Evolutionary conservation across 768 basidiomycete species (phyloP).

Genomic region (Lentinula aciculospora): DNA sequence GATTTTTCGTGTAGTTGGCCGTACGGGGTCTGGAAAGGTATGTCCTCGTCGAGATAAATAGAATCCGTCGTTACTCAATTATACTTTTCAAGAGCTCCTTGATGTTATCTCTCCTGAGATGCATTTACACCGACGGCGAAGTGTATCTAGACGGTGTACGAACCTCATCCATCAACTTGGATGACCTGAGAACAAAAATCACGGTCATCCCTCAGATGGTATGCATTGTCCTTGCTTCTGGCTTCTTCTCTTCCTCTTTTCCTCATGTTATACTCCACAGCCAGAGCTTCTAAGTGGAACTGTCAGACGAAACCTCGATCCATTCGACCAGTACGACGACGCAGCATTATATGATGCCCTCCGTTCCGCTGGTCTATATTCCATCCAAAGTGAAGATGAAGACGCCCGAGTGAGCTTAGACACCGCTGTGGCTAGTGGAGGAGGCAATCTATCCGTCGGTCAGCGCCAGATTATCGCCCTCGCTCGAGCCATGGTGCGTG

Average conservation of each 20-base stretch:
- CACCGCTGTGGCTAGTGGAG: constrained; percentile 53
- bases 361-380: constrained; percentile 46
- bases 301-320: constrained; percentile 58
- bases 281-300: constrained; percentile 51
- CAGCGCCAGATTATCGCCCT: constrained; percentile 63
- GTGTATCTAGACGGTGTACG: constrained; percentile 39
- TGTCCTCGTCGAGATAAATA: constrained; percentile 12
- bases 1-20: constrained; percentile 34
- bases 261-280: background rate
- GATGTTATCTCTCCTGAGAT: constrained; percentile 41
- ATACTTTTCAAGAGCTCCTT: constrained; percentile 28
- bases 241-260: background rate
- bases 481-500: constrained; percentile 59
- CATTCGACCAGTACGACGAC: constrained; percentile 69
- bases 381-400: constrained; percentile 27
- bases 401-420: constrained; percentile 41
- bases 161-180: constrained; percentile 36
- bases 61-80: background rate
- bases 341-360: constrained; percentile 58
- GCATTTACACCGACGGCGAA: constrained; percentile 43
- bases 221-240: background rate
- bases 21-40: constrained; percentile 55
- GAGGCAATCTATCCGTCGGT: constrained; percentile 65
- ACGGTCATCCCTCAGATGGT: constrained; percentile 38
- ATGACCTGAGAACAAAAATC: constrained; percentile 37